These are phyloP conservation scores for Phytophthora podocarpi DNA, from an alignment of 352 stramenopile species.

Conservation along the genomic window DNA sequence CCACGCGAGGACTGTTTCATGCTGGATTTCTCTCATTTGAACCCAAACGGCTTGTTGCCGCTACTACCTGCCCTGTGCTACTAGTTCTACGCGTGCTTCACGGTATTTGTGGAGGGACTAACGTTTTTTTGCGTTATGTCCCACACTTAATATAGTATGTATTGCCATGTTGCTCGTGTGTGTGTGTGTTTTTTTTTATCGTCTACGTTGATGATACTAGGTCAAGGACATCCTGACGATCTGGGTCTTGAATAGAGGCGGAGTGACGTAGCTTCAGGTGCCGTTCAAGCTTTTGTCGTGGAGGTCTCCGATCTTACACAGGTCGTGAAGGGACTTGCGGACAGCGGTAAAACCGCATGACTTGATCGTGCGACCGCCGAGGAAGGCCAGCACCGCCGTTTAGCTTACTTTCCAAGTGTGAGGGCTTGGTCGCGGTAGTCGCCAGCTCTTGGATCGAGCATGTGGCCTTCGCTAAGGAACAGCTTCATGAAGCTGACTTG, in stretches of 20 bases:
- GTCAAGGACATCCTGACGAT: no score
- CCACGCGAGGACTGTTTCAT: no score
- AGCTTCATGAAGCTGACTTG: background rate
- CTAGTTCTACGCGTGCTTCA: no score
- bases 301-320: background rate
- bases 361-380: background rate
- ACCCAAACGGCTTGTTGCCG: no score
- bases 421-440: constrained; percentile 15
- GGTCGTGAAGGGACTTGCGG: constrained; percentile 2
- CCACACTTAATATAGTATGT: no score
- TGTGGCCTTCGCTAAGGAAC: background rate
- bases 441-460: background rate
- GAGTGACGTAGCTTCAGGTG: background rate
- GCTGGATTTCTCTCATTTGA: no score
- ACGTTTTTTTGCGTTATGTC: no score
- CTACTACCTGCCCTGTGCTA: no score
- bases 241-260: background rate
- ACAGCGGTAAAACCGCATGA: background rate
- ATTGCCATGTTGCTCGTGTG: no score
- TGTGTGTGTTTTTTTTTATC: no score
- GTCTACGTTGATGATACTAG: no score
- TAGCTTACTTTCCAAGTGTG: background rate
- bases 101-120: no score
- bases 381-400: constrained; percentile 5
- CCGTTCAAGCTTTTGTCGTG: background rate